Conservation (phyloP, 345 rosid genomes). For the Combretum micranthum region DNA sequence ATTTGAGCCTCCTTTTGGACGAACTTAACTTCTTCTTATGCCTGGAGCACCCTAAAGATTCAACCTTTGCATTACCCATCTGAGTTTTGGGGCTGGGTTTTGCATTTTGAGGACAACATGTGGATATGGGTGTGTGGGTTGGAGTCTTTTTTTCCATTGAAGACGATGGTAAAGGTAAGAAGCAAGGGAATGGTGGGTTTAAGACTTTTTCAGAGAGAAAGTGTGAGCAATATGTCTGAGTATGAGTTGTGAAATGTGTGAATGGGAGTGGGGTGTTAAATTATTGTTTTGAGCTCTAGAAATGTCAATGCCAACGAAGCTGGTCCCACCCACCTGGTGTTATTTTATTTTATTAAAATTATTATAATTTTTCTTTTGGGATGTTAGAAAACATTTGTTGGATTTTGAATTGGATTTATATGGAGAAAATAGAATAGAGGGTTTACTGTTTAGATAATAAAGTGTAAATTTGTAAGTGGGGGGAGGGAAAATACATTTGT, state of each 20-base stretch:
- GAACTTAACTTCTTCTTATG: neutral
- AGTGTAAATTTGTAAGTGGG: no score
- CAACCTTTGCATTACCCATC: slow-evolving; percentile 5
- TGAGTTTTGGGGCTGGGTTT: no score
- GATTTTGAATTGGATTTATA: no score
- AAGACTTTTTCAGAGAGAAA: slow-evolving; percentile 5
- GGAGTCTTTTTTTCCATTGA: slow-evolving; percentile 4
- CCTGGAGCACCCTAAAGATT: slow-evolving; percentile 7
- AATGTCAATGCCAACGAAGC: slow-evolving; percentile 47
- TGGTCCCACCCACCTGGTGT: slow-evolving; percentile 11
- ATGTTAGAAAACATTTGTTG: no score
- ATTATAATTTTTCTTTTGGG: no score
- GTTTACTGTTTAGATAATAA: no score
- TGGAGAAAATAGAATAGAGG: no score
- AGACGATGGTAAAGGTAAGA: slow-evolving; percentile 12
- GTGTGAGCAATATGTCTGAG: neutral
- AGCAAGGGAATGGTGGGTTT: neutral
- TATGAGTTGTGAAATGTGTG: neutral
- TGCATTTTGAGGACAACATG: neutral
- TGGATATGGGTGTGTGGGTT: slow-evolving; percentile 7
- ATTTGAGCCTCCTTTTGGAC: neutral
- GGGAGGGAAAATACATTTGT: no score
- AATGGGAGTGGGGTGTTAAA: slow-evolving; percentile 1
- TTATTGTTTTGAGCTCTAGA: slow-evolving; percentile 21
- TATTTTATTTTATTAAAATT: neutral